Evolutionary conservation across 495 filamentous ascomycete genomes (phyloP), one percentile per base, ranked within the genome.

Genomic region (Hyaloscypha finlandica): DNA sequence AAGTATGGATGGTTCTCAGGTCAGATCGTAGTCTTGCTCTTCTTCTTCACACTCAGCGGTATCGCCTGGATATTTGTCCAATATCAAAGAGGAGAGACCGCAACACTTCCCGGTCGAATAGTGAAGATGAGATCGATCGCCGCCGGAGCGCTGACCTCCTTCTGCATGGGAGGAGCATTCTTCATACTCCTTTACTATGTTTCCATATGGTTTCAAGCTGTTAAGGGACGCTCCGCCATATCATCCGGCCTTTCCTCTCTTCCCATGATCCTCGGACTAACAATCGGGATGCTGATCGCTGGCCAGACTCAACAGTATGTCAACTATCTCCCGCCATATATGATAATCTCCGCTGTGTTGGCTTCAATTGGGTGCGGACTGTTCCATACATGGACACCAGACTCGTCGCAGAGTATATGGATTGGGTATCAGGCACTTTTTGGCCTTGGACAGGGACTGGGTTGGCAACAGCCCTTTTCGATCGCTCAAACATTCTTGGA

Each of bases 101-200:
- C 93, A 5, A 94, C 91, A 1, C 78, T 97, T 1, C 92, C 92
- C 19, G 83, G 84, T 1, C 84, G 88, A 30, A 78, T 97, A 58
- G 29, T 56, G n/a, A 56, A 56, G 19, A 56, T 8, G 5, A 9
- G 53, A 12, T 29, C 19, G 8, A 25, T 29, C 5, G 3, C 6
- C 11, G 53, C 53, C 19, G 53, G 6, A 30, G 19, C 53, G 6
- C 6, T 56, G 8, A 8, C 6, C 19, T 25, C 53, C 6, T 56
- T 56, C 53, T 56, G 53, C 53, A 6, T 56, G n/a, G 53, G 53
- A 56, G n/a, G 20, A 6, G 6, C 22, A 3, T 56, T 29, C 53
- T 30, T 56, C n/a, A 8, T 56, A 4, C 5, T 56, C 5, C 3
- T 56, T 29, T 56, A 56, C 16, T 56, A 78, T 95, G 63, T 87